Percentiles rank a stretch among this genome's conserved stretches.
These are phyloP conservation scores for Psilocybe tampanensis DNA, from an alignment of 768 basidiomycete species.

Conservation along the genomic window DNA sequence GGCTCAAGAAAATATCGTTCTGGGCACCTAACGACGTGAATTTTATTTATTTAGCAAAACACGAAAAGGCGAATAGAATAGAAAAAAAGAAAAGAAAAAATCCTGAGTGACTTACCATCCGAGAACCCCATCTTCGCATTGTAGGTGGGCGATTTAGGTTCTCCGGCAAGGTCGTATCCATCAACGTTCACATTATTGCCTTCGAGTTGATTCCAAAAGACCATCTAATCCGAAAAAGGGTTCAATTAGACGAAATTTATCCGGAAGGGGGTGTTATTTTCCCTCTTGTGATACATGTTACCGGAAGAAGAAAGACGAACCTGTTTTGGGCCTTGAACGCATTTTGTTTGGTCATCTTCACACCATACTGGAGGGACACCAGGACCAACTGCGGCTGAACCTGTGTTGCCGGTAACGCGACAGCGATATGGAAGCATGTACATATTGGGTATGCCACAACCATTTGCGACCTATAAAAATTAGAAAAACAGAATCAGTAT, in stretches of 20 bases:
- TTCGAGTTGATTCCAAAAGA: constrained; percentile 44
- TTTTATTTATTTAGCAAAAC: no score
- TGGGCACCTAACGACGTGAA: constrained; percentile 20
- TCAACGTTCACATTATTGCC: constrained; percentile 44
- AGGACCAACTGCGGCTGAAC: constrained; percentile 30
- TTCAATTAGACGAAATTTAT: neutral
- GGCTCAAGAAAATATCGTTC: constrained; percentile 20
- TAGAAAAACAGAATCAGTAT: neutral
- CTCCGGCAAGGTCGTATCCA: constrained; percentile 45
- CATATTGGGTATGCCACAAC: constrained; percentile 46
- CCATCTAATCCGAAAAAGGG: constrained; percentile 29
- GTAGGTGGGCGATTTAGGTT: constrained; percentile 38
- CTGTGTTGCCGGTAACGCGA: constrained; percentile 37
- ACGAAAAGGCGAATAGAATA: neutral
- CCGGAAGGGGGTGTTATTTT: neutral
- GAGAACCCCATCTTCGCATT: constrained; percentile 37
- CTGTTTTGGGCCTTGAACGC: constrained; percentile 43
- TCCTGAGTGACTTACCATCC: constrained; percentile 22
- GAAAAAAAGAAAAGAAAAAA: neutral
- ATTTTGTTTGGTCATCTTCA: constrained; percentile 33
- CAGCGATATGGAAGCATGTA: constrained; percentile 45
- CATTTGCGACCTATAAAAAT: constrained; percentile 24
- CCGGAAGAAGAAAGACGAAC: constrained; percentile 12
- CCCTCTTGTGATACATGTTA: neutral
- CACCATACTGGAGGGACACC: constrained; percentile 44